phyloP scores from a whole-genome alignment of 352 stramenopile species.

The Pythium oligandrum region DNA sequence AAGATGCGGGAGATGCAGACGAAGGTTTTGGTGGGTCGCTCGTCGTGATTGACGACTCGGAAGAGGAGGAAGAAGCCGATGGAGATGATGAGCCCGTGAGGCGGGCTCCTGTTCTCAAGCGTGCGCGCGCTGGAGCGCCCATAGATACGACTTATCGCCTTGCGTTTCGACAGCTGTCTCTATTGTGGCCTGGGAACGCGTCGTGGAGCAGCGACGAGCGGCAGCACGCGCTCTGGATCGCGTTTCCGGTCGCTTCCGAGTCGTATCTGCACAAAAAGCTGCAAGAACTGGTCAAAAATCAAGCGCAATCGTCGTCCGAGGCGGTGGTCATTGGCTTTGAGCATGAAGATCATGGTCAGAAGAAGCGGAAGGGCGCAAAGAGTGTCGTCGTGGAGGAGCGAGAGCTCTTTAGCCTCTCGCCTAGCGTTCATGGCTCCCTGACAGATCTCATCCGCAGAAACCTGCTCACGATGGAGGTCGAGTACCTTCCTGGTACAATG shows the following conservation, averaged over 20 bases:
- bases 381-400: neutral
- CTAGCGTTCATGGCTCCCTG: neutral
- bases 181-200: neutral
- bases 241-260: conserved; percentile 7
- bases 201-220: conserved; percentile 11
- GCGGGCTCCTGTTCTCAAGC: no score
- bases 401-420: neutral
- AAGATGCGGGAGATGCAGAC: no score
- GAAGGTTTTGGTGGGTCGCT: no score
- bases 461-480: conserved; percentile 35
- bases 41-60: no score
- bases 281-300: neutral
- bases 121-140: no score
- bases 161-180: no score
- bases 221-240: conserved; percentile 16
- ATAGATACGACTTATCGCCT: no score
- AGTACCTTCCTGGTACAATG: neutral
- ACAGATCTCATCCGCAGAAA: conserved; percentile 2
- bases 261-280: conserved; percentile 6
- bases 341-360: neutral
- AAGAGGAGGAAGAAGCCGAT: no score
- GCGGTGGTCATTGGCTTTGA: conserved; percentile 7
- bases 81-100: no score
- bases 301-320: neutral
- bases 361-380: conserved; percentile 4